Conservation (phyloP, 352 stramenopile species). For the Globisporangium spiculum region DNA sequence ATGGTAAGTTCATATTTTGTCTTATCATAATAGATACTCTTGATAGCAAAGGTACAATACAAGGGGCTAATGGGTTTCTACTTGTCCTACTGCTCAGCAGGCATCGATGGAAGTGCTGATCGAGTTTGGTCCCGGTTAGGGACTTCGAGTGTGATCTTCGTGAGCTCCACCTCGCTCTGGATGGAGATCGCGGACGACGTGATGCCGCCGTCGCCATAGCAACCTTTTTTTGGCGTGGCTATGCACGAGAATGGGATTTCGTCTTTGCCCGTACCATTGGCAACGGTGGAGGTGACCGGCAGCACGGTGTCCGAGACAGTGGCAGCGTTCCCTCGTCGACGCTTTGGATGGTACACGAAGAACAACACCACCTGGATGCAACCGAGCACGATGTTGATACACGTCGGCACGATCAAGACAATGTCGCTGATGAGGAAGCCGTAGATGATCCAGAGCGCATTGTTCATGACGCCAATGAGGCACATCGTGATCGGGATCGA, state of each 20-base stretch:
- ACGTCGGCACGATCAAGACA: constrained; percentile 54
- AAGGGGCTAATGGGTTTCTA: not conserved
- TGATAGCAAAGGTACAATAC: not conserved
- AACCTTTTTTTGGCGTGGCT: constrained; percentile 5
- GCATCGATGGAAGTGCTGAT: not conserved
- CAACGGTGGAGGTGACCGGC: not conserved
- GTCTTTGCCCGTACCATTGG: constrained; percentile 5
- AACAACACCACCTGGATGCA: constrained; percentile 57
- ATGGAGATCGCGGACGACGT: not conserved
- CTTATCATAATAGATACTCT: not conserved
- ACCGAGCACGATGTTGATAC: constrained; percentile 47
- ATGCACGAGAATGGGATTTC: constrained; percentile 15
- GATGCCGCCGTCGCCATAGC: not conserved
- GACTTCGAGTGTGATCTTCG: constrained; percentile 32
- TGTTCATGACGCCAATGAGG: constrained; percentile 61
- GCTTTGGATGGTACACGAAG: constrained; percentile 46
- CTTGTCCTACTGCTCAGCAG: not conserved
- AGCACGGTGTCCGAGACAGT: constrained; percentile 17
- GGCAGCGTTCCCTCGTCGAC: not conserved
- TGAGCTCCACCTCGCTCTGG: constrained; percentile 26
- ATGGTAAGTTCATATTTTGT: not conserved
- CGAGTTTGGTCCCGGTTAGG: constrained; percentile 6
- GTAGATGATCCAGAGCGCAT: constrained; percentile 74
- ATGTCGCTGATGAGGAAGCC: constrained; percentile 44
- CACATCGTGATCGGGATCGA: constrained; percentile 70